Evolutionary conservation across 345 rosid genomes (phyloP).

Genomic region (Ceriops decandra): DNA sequence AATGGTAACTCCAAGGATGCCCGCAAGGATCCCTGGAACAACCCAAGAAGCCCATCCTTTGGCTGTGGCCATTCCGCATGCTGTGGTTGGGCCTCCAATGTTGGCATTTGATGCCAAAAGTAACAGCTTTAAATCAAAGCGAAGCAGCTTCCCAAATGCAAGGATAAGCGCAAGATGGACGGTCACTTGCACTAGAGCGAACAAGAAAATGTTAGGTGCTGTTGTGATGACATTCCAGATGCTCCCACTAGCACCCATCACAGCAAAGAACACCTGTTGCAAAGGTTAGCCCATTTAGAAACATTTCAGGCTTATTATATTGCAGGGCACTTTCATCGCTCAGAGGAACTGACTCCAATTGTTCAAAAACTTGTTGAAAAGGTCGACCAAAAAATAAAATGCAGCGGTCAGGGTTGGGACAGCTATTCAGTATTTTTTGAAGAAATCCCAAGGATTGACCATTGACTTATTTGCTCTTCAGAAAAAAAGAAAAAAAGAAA

Average conservation of each 20-base stretch:
- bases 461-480: no score
- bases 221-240: constrained; percentile 64
- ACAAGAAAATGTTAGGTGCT: constrained; percentile 68
- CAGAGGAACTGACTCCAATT: not conserved
- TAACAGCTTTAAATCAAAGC: constrained; percentile 46
- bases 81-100: constrained; percentile 87
- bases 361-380: not conserved
- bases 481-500: not conserved
- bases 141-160: constrained; percentile 49
- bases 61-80: constrained; percentile 80
- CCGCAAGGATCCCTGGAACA: constrained; percentile 72
- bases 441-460: no score
- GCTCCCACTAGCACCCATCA: constrained; percentile 79
- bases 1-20: constrained; percentile 63
- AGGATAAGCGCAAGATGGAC: constrained; percentile 54
- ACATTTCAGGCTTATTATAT: not conserved
- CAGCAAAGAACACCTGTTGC: constrained; percentile 57
- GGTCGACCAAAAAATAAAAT: no score
- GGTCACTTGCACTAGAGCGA: constrained; percentile 60
- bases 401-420: no score
- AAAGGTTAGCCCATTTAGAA: not conserved
- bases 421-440: no score
- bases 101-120: constrained; percentile 83
- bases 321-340: not conserved
- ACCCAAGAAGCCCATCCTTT: constrained; percentile 73